These are phyloP conservation scores for Forsythia viridissima DNA, from an alignment of 257 asterid species.

Conservation along the genomic window DNA sequence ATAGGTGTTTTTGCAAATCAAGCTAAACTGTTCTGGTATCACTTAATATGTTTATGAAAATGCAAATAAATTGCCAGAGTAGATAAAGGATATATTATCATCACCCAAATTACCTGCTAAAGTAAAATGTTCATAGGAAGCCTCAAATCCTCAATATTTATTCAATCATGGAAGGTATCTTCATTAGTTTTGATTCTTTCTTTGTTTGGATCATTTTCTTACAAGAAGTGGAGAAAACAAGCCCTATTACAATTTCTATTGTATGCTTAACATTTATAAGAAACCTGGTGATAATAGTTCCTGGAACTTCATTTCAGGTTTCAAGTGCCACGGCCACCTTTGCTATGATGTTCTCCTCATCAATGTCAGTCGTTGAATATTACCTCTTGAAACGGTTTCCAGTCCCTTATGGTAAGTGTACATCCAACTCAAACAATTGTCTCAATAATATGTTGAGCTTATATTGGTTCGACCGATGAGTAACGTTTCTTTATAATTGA, in stretches of 20 bases:
- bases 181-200: neutral
- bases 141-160: neutral
- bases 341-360: conserved; percentile 98
- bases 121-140: too few species aligned
- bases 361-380: conserved; percentile 97
- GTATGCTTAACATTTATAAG: neutral
- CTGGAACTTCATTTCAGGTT: conserved; percentile 47
- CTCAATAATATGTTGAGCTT: neutral
- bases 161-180: neutral
- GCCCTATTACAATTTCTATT: neutral
- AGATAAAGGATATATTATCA: too few species aligned
- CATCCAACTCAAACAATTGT: neutral
- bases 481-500: neutral
- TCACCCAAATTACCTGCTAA: too few species aligned
- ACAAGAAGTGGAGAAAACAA: neutral
- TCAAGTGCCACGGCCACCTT: conserved; percentile 98
- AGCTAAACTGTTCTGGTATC: too few species aligned
- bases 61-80: too few species aligned
- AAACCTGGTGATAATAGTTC: neutral
- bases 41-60: too few species aligned
- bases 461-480: neutral
- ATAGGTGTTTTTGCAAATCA: too few species aligned
- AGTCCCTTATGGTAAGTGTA: conserved; percentile 78
- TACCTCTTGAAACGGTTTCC: conserved; percentile 93
- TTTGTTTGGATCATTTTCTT: neutral